A percentile compares a stretch with the other conserved stretches of the same genome.
phyloP scores from a whole-genome alignment of 176 grass and related monocot species.

The Rhynchospora pubera region DNA sequence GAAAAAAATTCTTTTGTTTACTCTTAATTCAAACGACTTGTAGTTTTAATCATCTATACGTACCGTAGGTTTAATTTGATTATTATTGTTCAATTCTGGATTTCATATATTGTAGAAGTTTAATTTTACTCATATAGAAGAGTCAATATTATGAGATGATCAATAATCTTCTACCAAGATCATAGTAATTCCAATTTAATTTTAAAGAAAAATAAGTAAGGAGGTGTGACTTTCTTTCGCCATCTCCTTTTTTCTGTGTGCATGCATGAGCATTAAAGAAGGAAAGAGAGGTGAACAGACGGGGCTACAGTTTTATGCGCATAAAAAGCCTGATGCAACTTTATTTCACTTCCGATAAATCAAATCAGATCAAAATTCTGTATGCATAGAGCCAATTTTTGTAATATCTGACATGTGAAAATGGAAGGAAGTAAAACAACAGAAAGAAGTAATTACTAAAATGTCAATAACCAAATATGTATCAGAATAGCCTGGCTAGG shows the following conservation, averaged over 20 bases:
- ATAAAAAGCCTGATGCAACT: slow-evolving; percentile 19
- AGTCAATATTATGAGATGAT: too few relatives aligned
- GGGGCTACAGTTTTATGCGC: slow-evolving; percentile 8
- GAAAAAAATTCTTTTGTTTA: not conserved
- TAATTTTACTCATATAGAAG: too few relatives aligned
- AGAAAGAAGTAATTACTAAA: not conserved
- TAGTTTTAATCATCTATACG: too few relatives aligned
- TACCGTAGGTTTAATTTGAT: too few relatives aligned
- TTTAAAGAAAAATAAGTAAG: not conserved
- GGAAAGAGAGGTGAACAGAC: not conserved
- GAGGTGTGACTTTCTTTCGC: not conserved
- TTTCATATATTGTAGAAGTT: too few relatives aligned
- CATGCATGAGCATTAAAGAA: slow-evolving; percentile 2
- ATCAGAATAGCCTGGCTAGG: not conserved
- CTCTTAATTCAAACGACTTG: too few relatives aligned
- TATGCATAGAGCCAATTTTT: not conserved
- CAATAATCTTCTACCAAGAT: too few relatives aligned
- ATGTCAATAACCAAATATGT: not conserved
- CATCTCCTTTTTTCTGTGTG: not conserved
- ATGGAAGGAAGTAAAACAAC: not conserved
- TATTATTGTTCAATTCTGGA: too few relatives aligned
- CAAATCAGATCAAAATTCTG: not conserved
- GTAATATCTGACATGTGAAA: not conserved
- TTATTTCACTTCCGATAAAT: not conserved
- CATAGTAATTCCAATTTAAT: too few relatives aligned